Evolutionary conservation across 2,329 filamentous ascomycete genomes (phyloP), one percentile per base, ranked within the genome.

Genomic region (Cladosporium velox): DNA sequence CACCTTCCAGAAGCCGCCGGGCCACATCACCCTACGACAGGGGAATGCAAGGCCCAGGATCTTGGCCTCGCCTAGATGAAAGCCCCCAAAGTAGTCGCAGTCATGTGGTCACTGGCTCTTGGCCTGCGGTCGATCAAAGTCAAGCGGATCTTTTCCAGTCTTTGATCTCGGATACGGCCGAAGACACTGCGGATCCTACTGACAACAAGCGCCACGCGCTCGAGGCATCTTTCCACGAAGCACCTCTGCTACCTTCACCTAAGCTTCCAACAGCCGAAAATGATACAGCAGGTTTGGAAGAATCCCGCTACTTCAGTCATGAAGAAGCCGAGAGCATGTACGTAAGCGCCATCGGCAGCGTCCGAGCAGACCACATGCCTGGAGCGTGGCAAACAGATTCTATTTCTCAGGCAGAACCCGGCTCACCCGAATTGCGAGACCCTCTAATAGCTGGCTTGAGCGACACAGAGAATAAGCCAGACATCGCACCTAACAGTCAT

Each of bases 301-400:
- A 79, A 68, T 94, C 91, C 5, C 88, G 86, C 49, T 74, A 93
- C 1, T 94, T 91, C 73, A 92, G 87, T 41, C 90, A 92, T 66
- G 90, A 92, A 68, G 91, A 94, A 68, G 91, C 91, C 0, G 88
- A 92, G 73, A 95, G 92, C 76, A 91, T 96, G 88, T 96, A 95
- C 72, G 89, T 93, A 88, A 94, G 87, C 73, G 87, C 85, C 12
- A 79, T 88, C 35, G 35, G 34, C 12, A 35, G 38, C 65, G 87
- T 84, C 66, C 67, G 70, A 24, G 10, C 69, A 63, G 26, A 67
- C 68, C 34, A 55, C 12, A 70, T 82, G 52, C 80, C 81, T 30
- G 81, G 81, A 28, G 78, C 77, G 10, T 83, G 81, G 81, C 76
- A 77, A 51, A 77, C 77, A 70, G 75, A 78, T 28, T 21, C 52